Evolutionary conservation across 1,139 yeast genomes (phyloP).

Genomic region (Komagataea norvegica): DNA sequence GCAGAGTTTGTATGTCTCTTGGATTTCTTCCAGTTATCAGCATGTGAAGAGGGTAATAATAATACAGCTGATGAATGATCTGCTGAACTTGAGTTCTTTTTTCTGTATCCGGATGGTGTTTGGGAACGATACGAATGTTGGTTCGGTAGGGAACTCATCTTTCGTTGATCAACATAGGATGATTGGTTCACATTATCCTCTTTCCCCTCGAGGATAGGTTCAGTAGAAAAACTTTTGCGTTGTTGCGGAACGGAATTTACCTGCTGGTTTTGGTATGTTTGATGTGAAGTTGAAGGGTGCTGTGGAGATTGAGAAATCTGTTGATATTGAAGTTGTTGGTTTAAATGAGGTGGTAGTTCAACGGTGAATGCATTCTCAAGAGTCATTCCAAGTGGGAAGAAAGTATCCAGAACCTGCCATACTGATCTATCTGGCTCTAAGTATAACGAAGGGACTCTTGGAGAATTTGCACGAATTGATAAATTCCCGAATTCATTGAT

Average conservation of each 20-base stretch:
- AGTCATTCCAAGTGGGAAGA: conserved; percentile 65
- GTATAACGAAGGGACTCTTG: conserved; percentile 17
- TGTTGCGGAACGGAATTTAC: not conserved
- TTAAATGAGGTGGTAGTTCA: conserved; percentile 34
- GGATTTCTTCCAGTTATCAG: conserved; percentile 3
- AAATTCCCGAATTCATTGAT: conserved; percentile 11
- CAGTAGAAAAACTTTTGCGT: conserved; percentile 13
- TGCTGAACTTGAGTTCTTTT: conserved; percentile 25
- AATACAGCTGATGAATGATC: conserved; percentile 24
- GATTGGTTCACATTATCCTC: conserved; percentile 17
- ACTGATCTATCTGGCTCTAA: conserved; percentile 65
- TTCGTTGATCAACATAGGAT: conserved; percentile 7
- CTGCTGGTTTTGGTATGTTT: not conserved
- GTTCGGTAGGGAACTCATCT: conserved; percentile 20
- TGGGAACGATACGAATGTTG: conserved; percentile 5
- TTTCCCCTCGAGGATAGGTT: conserved; percentile 22
- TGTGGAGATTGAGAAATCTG: not conserved
- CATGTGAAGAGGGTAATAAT: conserved; percentile 18
- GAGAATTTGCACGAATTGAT: conserved; percentile 17
- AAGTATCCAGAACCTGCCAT: conserved; percentile 52
- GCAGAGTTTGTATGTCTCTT: not conserved
- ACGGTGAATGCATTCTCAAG: conserved; percentile 65
- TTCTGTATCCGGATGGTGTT: conserved; percentile 17
- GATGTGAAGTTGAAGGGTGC: not conserved
- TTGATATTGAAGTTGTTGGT: conserved; percentile 7